Base-by-base conservation (phyloP, 75 land plant genomes). In the Pinus albicaulis region DNA sequence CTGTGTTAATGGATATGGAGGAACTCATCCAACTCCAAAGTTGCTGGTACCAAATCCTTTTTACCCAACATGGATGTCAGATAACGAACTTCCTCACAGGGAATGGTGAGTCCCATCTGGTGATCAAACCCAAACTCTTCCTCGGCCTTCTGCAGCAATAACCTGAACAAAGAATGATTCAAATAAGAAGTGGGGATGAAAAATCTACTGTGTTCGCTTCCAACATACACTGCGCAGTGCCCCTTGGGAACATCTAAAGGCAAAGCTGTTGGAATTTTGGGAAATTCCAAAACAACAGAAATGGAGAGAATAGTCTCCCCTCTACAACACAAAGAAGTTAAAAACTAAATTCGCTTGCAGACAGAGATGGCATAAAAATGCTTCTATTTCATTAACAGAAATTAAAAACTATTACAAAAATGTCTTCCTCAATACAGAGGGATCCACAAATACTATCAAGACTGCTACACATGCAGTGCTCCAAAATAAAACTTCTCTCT, bases 101-200 rank as follows among this genome's bases (percentile, higher is more conserved):
- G 92, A 77, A 92, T 86, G 34, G 81, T 80, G 56, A 90, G 85
- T 4, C 76, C 81, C 82, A 78, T 81, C 0, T 82, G 76, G 63
- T 88, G 86, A 74, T 82, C 82, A 55, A 90, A 92, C 1, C 92
- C 92, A 59, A 84, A 86, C 81, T 92, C 95, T 34, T 90, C 92
- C 66, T 84, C 91, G 0, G 92, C 88, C 63, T 75, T 80, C 13
- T 57, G 61, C 57, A 92, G 79, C 24, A 92, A 58, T 52, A 60
- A 76, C 69, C 78, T 83, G 31, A 92, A 88, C 66, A 83, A 74
- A 36, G 89, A 88, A 69, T 86, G 83, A 12, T 66, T 57, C 58
- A 92, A 59, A 48, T 81, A 81, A 10, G 80, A 75, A 12, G 89
- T 86, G 13, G 87, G 86, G 56, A 90, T 81, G 26, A 92, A 79